These are phyloP conservation scores for Royoungia palumana DNA, from an alignment of 768 basidiomycete species.

Conservation along the genomic window DNA sequence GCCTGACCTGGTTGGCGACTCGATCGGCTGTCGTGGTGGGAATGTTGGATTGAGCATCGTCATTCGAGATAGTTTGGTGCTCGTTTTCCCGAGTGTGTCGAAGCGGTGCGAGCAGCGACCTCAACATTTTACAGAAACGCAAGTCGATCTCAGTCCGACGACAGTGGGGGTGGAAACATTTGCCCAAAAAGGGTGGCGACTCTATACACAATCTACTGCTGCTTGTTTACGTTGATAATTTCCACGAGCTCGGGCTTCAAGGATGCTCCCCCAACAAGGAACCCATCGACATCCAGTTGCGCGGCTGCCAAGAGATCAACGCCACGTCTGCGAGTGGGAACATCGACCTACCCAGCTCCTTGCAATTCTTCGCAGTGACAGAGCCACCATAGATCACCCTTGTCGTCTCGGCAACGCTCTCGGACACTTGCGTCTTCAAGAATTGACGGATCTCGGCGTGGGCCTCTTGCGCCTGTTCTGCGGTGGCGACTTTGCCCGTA, in stretches of 20 bases:
- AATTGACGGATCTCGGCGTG: constrained; percentile 81
- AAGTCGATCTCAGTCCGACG: not conserved
- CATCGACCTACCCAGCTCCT: constrained; percentile 71
- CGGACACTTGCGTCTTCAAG: constrained; percentile 61
- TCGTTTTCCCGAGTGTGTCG: constrained; percentile 53
- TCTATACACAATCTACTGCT: constrained; percentile 5
- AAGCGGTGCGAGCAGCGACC: constrained; percentile 56
- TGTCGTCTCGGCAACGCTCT: constrained; percentile 63
- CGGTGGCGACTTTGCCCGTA: constrained; percentile 92
- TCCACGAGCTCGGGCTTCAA: constrained; percentile 96
- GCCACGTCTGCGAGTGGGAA: not conserved
- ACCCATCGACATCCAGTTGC: constrained; percentile 89
- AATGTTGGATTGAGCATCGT: constrained; percentile 23
- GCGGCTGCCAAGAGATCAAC: constrained; percentile 42
- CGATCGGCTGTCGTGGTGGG: not conserved
- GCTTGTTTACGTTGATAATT: constrained; percentile 72
- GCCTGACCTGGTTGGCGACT: constrained; percentile 55
- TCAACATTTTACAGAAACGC: constrained; percentile 42
- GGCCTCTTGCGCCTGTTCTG: constrained; percentile 89
- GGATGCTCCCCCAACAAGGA: constrained; percentile 97
- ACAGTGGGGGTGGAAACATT: not conserved
- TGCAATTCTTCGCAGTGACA: constrained; percentile 85
- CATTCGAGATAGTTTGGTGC: constrained; percentile 15
- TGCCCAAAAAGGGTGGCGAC: too few species aligned
- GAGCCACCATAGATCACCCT: constrained; percentile 96